phyloP scores from a whole-genome alignment of 2,329 filamentous ascomycete genomes.

The Alternaria postmessia region DNA sequence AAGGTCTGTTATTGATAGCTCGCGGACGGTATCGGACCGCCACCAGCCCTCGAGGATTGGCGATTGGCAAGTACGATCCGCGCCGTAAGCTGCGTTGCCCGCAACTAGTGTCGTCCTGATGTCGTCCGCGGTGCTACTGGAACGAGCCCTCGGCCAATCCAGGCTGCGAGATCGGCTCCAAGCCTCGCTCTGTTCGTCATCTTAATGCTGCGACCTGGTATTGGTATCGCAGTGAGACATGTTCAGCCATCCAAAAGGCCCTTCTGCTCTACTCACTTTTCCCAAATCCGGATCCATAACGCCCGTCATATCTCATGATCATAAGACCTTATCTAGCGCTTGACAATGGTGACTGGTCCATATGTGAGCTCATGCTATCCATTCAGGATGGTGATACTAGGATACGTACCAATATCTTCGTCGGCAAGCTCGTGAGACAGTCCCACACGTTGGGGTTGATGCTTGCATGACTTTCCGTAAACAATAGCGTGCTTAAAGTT shows the following conservation, averaged over 20 bases:
- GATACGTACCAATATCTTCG: slow-evolving; percentile 87
- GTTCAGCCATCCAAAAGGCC: slow-evolving; percentile 39
- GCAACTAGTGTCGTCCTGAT: slow-evolving; percentile 44
- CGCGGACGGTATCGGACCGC: slow-evolving; percentile 41
- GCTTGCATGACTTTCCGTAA: slow-evolving; percentile 97
- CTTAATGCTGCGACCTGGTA: slow-evolving; percentile 38
- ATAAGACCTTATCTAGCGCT: slow-evolving; percentile 45
- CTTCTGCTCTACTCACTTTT: slow-evolving; percentile 36
- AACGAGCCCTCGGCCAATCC: slow-evolving; percentile 44
- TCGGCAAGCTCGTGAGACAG: slow-evolving; percentile 90
- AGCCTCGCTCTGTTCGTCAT: slow-evolving; percentile 42
- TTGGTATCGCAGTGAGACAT: slow-evolving; percentile 44
- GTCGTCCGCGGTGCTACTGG: slow-evolving; percentile 43
- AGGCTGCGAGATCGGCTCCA: slow-evolving; percentile 35
- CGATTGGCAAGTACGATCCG: slow-evolving; percentile 47
- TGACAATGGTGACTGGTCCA: slow-evolving; percentile 53
- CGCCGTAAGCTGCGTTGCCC: slow-evolving; percentile 43
- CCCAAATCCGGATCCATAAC: slow-evolving; percentile 25
- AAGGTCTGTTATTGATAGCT: slow-evolving; percentile 36
- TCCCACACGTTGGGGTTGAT: slow-evolving; percentile 95
- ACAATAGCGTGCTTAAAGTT: slow-evolving; percentile 96
- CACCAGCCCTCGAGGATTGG: slow-evolving; percentile 34
- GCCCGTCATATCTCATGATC: slow-evolving; percentile 29
- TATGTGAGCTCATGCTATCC: slow-evolving; percentile 33
- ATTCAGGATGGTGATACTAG: slow-evolving; percentile 13